Conservation (phyloP, 352 stramenopile species). For the Ophiocytium majus region DNA sequence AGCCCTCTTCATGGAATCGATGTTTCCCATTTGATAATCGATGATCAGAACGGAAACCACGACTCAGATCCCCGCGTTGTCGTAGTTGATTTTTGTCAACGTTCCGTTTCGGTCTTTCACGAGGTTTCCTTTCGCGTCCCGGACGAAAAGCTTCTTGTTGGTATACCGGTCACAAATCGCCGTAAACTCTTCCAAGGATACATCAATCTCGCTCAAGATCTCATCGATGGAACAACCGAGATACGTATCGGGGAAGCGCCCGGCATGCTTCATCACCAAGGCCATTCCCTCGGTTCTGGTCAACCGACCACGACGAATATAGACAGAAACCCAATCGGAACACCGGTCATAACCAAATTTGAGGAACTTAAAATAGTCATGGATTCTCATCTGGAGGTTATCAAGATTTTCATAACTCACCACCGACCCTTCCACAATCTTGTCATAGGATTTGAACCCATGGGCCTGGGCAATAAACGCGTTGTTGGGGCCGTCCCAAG, state of each 20-base stretch:
- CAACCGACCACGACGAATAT: neutral
- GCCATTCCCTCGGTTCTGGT: neutral
- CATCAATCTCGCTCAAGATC: too few relatives aligned
- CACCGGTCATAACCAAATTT: neutral
- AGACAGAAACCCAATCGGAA: neutral
- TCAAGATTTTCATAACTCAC: neutral
- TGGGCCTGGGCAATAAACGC: too few relatives aligned
- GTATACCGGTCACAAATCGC: too few relatives aligned
- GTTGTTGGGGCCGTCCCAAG: neutral
- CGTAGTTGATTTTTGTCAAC: too few relatives aligned
- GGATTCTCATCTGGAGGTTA: too few relatives aligned
- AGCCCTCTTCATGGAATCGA: neutral
- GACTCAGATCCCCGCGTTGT: too few relatives aligned
- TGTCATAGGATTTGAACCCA: conserved; percentile 6
- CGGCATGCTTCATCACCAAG: neutral
- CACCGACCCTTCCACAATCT: neutral
- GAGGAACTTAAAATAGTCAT: conserved; percentile 15
- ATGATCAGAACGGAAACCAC: too few relatives aligned
- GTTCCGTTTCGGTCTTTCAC: too few relatives aligned
- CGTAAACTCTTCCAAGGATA: too few relatives aligned
- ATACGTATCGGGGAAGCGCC: neutral
- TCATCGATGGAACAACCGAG: neutral
- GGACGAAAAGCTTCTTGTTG: too few relatives aligned
- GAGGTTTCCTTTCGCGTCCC: too few relatives aligned
- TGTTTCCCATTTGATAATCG: conserved; percentile 1